Base-by-base conservation (phyloP, 2,329 filamentous ascomycete species). In the Ascochyta rabiei region DNA sequence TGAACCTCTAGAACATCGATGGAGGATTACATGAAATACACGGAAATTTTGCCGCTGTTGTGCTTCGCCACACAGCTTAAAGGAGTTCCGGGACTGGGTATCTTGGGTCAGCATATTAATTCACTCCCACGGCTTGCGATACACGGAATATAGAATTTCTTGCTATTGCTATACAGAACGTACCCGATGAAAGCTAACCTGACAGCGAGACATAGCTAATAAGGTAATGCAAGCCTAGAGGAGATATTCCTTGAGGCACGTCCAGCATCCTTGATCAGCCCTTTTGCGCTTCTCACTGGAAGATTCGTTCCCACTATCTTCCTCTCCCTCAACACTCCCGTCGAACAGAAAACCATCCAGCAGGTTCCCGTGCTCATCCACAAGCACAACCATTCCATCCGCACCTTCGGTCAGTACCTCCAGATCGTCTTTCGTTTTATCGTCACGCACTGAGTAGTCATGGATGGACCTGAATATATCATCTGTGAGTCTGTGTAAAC, bases 41-140 rank as follows among this genome's bases (percentile, higher is more conserved):
- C 45, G 9, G 52, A 47, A 23, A 26, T 24, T 35, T 41, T 15
- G 16, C 31, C 19, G 42, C 47, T 50, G 42, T 42, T 3, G 42
- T 43, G 46, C 19, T 31, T 49, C 47, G 37, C 18, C 37, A 38
- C 37, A n/a, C 31, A 47, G 52, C 52, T 37, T 1, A 47, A 46
- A 55, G 46, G 52, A 46, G 46, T 50, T 55, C 7, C 6, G 18
- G 47, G 41, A 35, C 6, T 13, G 23, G 9, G 9, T 7, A 23
- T 45, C 10, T 50, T 31, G 42, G 41, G 7, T 49, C 28, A 40
- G 40, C 35, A 23, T 28, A 44, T 28, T 34, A 39, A 39, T 40
- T 39, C 33, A 42, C 40, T 41, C 23, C 48, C 18, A 49, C 9
- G 24, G 37, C 10, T 41, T 42, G 31, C 13, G 41, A 33, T 12